phyloP scores from a whole-genome alignment of 495 filamentous ascomycete species.

The Penicillium odoratum region DNA sequence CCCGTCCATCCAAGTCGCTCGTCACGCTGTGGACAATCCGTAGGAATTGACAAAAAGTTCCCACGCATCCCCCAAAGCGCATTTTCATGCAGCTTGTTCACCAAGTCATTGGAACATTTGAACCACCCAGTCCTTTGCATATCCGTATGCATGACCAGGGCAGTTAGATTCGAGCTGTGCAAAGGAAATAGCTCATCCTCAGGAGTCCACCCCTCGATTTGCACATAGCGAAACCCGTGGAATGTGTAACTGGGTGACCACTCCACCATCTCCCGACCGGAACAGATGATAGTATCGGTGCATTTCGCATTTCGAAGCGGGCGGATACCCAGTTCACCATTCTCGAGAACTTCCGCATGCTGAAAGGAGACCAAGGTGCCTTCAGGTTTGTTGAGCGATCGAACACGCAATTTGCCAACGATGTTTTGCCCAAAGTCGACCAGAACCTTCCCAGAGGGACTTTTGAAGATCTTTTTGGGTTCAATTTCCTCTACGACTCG shows the following conservation, averaged over 20 bases:
- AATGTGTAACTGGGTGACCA: constrained; percentile 50
- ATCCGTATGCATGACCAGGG: constrained; percentile 50
- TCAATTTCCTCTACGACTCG: constrained; percentile 33
- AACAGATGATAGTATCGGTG: constrained; percentile 35
- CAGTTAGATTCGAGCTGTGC: constrained; percentile 36
- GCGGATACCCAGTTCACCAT: constrained; percentile 46
- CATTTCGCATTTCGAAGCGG: constrained; percentile 45
- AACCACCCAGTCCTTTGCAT: constrained; percentile 50
- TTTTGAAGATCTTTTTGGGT: constrained; percentile 39
- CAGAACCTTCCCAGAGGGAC: constrained; percentile 36
- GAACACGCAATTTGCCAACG: constrained; percentile 42
- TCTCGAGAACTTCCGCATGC: constrained; percentile 52
- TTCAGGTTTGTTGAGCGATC: constrained; percentile 28
- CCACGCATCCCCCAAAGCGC: constrained; percentile 53
- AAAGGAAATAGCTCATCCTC: constrained; percentile 10
- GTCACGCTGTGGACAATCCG: constrained; percentile 57
- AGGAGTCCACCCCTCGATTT: constrained; percentile 46
- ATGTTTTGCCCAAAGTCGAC: constrained; percentile 57
- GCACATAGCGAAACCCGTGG: constrained; percentile 56
- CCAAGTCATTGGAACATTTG: constrained; percentile 42
- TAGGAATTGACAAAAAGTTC: constrained; percentile 55
- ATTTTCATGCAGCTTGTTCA: constrained; percentile 53
- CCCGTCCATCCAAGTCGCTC: constrained; percentile 59
- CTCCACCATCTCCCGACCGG: constrained; percentile 15
- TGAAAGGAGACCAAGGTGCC: constrained; percentile 31